Base-by-base conservation (phyloP, 116 monocot species). In the Thalassia testudinum region DNA sequence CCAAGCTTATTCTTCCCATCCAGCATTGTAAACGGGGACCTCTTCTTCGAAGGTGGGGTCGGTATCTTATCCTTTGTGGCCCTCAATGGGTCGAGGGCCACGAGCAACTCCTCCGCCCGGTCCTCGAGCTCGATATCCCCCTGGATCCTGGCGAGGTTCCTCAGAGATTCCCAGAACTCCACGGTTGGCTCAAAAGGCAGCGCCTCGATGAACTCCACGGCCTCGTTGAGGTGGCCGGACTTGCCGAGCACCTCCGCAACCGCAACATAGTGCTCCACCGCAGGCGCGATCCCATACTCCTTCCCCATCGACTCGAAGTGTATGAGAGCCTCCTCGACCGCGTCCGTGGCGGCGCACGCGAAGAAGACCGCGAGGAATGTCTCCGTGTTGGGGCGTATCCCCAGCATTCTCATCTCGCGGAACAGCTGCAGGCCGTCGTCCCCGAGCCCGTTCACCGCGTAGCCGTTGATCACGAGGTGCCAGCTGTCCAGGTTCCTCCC, bases 261-360 rank as follows among this genome's bases (percentile, higher is more conserved):
- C 11, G 7, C 40, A 40, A 40, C 14, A 14, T 40, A 40, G 40
- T 40, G 40, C 40, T 40, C 40, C 40, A 40, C 40, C 40, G 11
- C 40, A 40, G 11, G 40, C 7, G 14, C 40, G 40, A 40, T 40
- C 40, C 14, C 40, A 40, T 40, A 40, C 40, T 40, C 40, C 40
- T 14, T 7, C 14, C 14, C 40, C 40, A 40, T n/a, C n/a, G n/a
- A n/a, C n/a, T n/a, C n/a, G n/a, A 87, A 83, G 57, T 92, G 83
- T 44, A 87, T 80, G 28, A 80, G 83, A 0, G 74, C 92, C 56
- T 92, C 92, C 43, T 92, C 92, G 12, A 92, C 42, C 16, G 87
- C 92, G 37, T 92, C 92, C 0, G 87, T 74, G 47, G 50, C 62
- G 8, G 83, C 87, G 69, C 87, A 87, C 22, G 87, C 66, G 15